Percentiles rank a stretch among this genome's conserved stretches.
phyloP scores from a whole-genome alignment of 2,329 filamentous ascomycete genomes.

The Hypocrella siamensis region DNA sequence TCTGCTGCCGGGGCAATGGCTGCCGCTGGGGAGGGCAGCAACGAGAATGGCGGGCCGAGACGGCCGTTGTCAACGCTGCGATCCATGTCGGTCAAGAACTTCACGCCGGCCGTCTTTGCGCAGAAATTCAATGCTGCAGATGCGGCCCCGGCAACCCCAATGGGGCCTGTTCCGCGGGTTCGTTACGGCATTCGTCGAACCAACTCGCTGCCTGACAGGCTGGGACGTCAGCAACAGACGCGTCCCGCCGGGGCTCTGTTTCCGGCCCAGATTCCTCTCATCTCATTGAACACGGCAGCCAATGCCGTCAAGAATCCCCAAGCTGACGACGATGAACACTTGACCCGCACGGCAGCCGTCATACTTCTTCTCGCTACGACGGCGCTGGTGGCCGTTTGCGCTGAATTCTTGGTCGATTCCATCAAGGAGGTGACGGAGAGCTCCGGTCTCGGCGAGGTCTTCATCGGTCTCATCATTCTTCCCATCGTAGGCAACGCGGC shows the following conservation, averaged over 20 bases:
- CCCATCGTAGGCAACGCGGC: slow-evolving; percentile 61
- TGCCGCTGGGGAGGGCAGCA: slow-evolving; percentile 10
- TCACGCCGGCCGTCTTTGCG: slow-evolving; percentile 57
- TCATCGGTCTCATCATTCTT: slow-evolving; percentile 57
- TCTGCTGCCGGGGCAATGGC: slow-evolving; percentile 5
- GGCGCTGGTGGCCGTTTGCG: slow-evolving; percentile 49
- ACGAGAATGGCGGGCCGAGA: slow-evolving; percentile 8
- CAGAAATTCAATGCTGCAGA: slow-evolving; percentile 20
- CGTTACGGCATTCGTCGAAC: slow-evolving; percentile 55
- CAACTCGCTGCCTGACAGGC: slow-evolving; percentile 56
- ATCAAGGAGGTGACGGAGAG: slow-evolving; percentile 46
- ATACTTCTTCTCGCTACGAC: slow-evolving; percentile 49
- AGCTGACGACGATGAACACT: slow-evolving; percentile 23
- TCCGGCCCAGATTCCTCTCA: slow-evolving; percentile 27
- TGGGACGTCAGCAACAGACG: slow-evolving; percentile 28
- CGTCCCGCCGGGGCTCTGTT: slow-evolving; percentile 35
- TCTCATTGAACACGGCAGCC: slow-evolving; percentile 15
- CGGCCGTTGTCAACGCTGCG: slow-evolving; percentile 39
- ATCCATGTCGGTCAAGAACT: slow-evolving; percentile 45
- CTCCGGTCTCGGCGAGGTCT: slow-evolving; percentile 44
- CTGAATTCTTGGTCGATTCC: slow-evolving; percentile 54
- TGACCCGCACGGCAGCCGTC: slow-evolving; percentile 41
- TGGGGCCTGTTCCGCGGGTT: slow-evolving; percentile 37
- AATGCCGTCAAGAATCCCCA: slow-evolving; percentile 14
- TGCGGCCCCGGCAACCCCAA: slow-evolving; percentile 11